Percentiles rank a stretch among this genome's conserved stretches.
phyloP scores from a whole-genome alignment of 179 eudicot species.

The Beta lomatogona region DNA sequence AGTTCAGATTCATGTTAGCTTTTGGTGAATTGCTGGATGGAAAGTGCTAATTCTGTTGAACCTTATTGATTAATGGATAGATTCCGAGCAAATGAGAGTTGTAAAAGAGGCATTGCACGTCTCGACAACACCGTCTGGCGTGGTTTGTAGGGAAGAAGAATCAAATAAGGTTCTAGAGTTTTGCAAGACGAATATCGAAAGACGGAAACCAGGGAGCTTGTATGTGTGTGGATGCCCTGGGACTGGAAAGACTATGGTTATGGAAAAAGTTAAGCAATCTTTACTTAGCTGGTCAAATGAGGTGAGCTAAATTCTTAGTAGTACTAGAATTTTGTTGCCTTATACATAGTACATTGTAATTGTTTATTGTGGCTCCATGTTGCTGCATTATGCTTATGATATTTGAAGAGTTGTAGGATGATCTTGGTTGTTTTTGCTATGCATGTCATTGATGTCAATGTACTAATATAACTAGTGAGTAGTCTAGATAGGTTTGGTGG shows the following conservation, averaged over 20 bases:
- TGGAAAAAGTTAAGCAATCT: slow-evolving; percentile 73
- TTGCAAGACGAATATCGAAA: slow-evolving; percentile 66
- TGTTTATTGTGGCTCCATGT: background rate
- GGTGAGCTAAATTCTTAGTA: slow-evolving; percentile 39
- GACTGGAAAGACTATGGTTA: slow-evolving; percentile 87
- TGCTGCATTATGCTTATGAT: background rate
- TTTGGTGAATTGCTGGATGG: background rate
- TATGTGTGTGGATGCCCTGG: slow-evolving; percentile 96
- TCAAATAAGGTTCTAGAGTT: slow-evolving; percentile 66
- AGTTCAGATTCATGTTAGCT: background rate
- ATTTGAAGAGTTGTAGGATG: background rate
- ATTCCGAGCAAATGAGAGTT: slow-evolving; percentile 60
- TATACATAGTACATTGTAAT: background rate
- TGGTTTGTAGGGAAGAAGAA: slow-evolving; percentile 84
- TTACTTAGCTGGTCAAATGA: slow-evolving; percentile 67
- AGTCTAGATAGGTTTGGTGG: no score
- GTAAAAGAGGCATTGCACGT: slow-evolving; percentile 92
- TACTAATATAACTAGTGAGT: no score
- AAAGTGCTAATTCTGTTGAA: slow-evolving; percentile 9
- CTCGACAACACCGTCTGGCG: slow-evolving; percentile 58
- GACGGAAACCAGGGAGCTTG: slow-evolving; percentile 74
- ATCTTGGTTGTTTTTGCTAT: background rate
- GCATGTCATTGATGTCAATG: background rate
- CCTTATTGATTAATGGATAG: slow-evolving; percentile 31
- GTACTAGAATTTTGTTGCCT: no score